phyloP scores from a whole-genome alignment of 208 protist genomes.

The Angomonas desouzai region DNA sequence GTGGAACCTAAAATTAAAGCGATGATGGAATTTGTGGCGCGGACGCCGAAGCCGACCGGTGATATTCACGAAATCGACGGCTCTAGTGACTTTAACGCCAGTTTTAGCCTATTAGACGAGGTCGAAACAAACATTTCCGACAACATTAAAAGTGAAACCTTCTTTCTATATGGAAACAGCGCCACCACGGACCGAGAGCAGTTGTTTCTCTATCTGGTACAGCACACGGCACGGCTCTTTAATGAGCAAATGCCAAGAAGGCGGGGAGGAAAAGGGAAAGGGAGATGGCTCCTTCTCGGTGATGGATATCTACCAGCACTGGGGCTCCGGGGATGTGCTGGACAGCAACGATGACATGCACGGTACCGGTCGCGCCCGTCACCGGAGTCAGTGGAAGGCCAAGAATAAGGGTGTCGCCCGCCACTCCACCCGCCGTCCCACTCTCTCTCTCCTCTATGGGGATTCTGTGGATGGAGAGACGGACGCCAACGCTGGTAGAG shows the following conservation, averaged over 20 bases:
- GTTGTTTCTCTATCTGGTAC: background rate
- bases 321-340: conserved; percentile 39
- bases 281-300: conserved; percentile 26
- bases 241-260: background rate
- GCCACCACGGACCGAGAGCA: conserved; percentile 2
- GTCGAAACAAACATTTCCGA: conserved; percentile 9
- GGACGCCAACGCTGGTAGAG: background rate
- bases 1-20: conserved; percentile 2
- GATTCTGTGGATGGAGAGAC: background rate
- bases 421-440: conserved; percentile 4
- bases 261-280: background rate
- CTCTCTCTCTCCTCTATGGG: background rate
- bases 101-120: conserved; percentile 7
- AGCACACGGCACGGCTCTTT: background rate
- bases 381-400: conserved; percentile 8
- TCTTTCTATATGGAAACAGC: conserved; percentile 8
- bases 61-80: conserved; percentile 4
- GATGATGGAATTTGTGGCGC: conserved; percentile 2
- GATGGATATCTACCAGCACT: conserved; percentile 38
- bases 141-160: conserved; percentile 9
- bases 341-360: conserved; percentile 20
- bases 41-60: background rate
- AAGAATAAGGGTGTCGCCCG: background rate
- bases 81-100: background rate
- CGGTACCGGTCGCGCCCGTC: background rate